Conservation (phyloP, 83 land plant genomes). For the Picea mariana region DNA sequence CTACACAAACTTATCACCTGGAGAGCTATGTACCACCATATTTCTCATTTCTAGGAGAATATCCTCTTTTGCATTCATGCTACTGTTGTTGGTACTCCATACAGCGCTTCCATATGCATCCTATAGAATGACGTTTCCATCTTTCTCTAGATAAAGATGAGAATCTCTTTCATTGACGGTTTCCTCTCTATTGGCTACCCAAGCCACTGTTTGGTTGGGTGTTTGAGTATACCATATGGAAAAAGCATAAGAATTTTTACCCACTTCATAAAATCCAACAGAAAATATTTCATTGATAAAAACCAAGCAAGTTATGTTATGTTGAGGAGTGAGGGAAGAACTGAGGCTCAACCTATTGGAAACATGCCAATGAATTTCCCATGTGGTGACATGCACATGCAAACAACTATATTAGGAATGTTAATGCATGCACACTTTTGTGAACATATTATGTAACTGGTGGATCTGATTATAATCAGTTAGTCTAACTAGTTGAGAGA, state of each 20-base stretch:
- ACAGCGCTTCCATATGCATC: constrained; percentile 20
- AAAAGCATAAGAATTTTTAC: not conserved
- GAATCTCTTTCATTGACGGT: constrained; percentile 28
- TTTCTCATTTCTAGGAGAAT: not conserved
- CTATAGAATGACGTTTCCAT: constrained; percentile 19
- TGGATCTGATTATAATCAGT: no score
- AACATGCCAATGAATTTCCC: no score
- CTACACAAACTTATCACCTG: constrained; percentile 19
- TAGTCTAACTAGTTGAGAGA: no score
- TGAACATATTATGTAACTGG: no score
- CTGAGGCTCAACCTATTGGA: no score
- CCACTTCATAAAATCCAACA: no score
- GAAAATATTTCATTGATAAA: no score
- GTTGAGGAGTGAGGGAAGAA: no score
- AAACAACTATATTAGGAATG: no score
- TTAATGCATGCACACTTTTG: no score
- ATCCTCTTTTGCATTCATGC: not conserved
- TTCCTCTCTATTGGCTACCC: constrained; percentile 35
- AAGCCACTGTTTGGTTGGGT: constrained; percentile 13
- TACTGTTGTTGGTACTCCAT: constrained; percentile 19
- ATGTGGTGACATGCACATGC: no score
- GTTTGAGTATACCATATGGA: constrained; percentile 32
- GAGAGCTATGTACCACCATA: not conserved
- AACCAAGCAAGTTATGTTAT: no score
- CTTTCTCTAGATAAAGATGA: constrained; percentile 4